Evolutionary conservation across 2,329 filamentous ascomycete species (phyloP).

Genomic region (Cladophialophora bantiana): DNA sequence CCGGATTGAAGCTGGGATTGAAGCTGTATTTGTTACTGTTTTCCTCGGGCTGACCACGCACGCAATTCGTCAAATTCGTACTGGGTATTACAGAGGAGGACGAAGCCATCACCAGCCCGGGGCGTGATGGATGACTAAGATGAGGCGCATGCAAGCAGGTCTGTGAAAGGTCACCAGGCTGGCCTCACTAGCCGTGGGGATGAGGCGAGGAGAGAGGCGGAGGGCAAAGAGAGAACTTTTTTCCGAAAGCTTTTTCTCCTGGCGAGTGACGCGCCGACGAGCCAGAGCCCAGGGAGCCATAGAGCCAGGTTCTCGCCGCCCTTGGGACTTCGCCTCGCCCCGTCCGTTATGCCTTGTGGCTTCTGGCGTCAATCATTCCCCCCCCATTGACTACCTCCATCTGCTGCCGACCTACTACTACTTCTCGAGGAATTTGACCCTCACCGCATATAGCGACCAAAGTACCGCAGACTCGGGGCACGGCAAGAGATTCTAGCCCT

Average conservation of each 20-base stretch:
- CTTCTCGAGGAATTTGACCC: not conserved
- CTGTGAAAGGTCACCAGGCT: not conserved
- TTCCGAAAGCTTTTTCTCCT: not conserved
- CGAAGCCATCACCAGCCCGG: not conserved
- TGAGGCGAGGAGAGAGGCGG: not conserved
- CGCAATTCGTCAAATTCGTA: not conserved
- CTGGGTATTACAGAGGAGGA: not conserved
- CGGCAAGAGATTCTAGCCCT: not conserved
- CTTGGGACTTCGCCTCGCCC: not conserved
- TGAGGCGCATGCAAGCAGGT: not conserved
- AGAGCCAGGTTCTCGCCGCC: not conserved
- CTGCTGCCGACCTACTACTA: not conserved
- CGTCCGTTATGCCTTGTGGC: not conserved
- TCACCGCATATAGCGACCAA: not conserved
- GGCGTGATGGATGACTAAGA: not conserved
- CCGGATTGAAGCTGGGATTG: not conserved
- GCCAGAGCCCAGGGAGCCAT: not conserved
- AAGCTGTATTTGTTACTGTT: not conserved
- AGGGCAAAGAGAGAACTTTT: not conserved
- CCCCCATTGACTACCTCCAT: not conserved
- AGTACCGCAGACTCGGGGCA: not conserved
- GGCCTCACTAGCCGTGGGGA: not conserved
- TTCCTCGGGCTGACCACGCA: not conserved
- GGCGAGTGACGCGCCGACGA: not conserved
- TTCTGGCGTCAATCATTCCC: slow-evolving; percentile 5